A percentile compares a stretch with the other conserved stretches of the same genome.
These are phyloP conservation scores for Kernera saxatilis DNA, from an alignment of 345 rosid genomes.

Conservation along the genomic window DNA sequence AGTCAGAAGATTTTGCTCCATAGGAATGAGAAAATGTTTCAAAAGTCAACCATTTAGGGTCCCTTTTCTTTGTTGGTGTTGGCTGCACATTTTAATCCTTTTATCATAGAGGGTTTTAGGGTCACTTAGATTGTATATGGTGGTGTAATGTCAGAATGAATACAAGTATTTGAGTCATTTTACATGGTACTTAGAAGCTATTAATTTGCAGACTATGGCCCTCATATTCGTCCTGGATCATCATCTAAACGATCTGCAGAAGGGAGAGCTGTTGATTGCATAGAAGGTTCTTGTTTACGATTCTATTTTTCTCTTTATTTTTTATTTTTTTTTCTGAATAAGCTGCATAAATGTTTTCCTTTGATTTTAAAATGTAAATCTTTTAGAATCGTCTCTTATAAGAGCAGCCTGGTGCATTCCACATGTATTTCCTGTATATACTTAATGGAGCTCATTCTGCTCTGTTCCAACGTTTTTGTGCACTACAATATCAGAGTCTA, in stretches of 20 bases:
- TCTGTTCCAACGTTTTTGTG: not conserved
- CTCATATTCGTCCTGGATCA: constrained; percentile 42
- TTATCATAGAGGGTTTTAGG: not conserved
- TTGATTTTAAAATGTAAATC: not conserved
- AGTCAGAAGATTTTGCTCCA: not conserved
- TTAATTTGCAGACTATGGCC: constrained; percentile 39
- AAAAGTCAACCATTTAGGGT: not conserved
- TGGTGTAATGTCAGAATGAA: not conserved
- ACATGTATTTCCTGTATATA: not conserved
- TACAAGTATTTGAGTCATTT: not conserved
- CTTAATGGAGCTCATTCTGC: not conserved
- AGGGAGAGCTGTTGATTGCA: constrained; percentile 34
- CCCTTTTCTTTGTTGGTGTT: not conserved
- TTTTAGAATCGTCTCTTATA: not conserved
- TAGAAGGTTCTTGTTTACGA: constrained; percentile 34
- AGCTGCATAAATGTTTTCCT: not conserved
- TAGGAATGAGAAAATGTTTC: not conserved
- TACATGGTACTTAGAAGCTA: not conserved
- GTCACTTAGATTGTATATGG: not conserved
- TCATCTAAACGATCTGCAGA: constrained; percentile 37
- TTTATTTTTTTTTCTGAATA: too few species aligned
- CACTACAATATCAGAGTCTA: not conserved
- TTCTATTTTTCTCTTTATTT: not conserved
- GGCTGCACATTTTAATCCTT: not conserved
- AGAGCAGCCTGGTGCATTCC: not conserved